Evolutionary conservation across 2,329 filamentous ascomycete species (phyloP).

Genomic region (Penicillium sp.): DNA sequence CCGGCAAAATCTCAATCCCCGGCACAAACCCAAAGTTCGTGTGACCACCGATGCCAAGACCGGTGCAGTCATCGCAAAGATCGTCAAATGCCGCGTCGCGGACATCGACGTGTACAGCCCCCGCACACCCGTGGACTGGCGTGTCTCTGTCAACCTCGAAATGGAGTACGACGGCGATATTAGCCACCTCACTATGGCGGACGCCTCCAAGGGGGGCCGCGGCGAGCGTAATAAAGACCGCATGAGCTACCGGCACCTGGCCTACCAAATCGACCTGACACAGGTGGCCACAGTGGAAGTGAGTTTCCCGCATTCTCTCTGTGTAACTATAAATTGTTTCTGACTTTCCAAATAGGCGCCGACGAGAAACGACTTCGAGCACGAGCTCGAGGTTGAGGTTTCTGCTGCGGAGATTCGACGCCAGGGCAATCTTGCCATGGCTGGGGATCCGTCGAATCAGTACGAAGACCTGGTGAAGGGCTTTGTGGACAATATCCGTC

Average conservation of each 20-base stretch:
- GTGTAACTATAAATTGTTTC: slow-evolving; percentile 15
- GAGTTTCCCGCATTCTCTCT: slow-evolving; percentile 23
- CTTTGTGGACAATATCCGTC: slow-evolving; percentile 52
- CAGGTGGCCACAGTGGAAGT: slow-evolving; percentile 69
- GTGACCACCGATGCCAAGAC: slow-evolving; percentile 77
- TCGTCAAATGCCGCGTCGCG: slow-evolving; percentile 85
- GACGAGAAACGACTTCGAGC: slow-evolving; percentile 45
- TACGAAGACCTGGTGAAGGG: slow-evolving; percentile 52
- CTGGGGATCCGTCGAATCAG: slow-evolving; percentile 42
- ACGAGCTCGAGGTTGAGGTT: slow-evolving; percentile 54
- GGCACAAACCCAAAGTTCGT: slow-evolving; percentile 66
- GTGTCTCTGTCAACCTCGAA: slow-evolving; percentile 93
- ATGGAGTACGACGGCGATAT: slow-evolving; percentile 77
- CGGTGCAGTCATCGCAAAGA: slow-evolving; percentile 71
- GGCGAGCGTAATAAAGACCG: slow-evolving; percentile 81
- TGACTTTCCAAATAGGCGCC: slow-evolving; percentile 28
- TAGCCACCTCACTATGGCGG: slow-evolving; percentile 53
- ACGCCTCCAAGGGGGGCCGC: slow-evolving; percentile 39
- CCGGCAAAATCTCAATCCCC: slow-evolving; percentile 60
- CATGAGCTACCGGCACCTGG: slow-evolving; percentile 84
- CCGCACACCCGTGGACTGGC: slow-evolving; percentile 76
- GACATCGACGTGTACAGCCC: slow-evolving; percentile 89
- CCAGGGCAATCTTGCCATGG: slow-evolving; percentile 46
- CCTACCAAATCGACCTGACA: slow-evolving; percentile 89
- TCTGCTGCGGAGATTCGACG: slow-evolving; percentile 48